Evolutionary conservation across 345 rosid genomes (phyloP).

Genomic region (Psidium friedrichsthalianum): DNA sequence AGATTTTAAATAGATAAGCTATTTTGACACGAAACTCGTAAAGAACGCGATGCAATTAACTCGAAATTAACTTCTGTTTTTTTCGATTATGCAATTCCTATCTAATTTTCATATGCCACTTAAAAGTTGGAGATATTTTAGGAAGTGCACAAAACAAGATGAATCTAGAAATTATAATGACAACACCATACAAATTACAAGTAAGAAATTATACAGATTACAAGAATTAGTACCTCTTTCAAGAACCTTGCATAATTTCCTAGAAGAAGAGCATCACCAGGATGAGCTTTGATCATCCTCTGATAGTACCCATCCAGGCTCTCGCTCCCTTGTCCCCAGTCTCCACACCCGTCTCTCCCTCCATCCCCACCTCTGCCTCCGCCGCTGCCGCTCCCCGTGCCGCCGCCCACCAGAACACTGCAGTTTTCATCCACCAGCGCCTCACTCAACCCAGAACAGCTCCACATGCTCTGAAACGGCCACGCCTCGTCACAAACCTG

Average conservation of each 20-base stretch:
- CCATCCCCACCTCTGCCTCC: conserved; percentile 6
- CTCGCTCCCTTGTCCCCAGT: conserved; percentile 18
- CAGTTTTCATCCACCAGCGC: not conserved
- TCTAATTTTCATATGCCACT: not conserved
- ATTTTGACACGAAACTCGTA: not conserved
- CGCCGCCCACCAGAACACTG: not conserved
- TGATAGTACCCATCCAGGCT: conserved; percentile 30
- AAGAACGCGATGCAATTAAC: not conserved
- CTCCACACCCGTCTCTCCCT: conserved; percentile 6
- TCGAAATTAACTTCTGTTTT: not conserved
- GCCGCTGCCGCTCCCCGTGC: not conserved
- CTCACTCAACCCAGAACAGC: not conserved
- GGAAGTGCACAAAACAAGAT: not conserved
- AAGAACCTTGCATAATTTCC: conserved; percentile 45
- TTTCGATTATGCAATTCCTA: not conserved
- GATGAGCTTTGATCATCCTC: conserved; percentile 26
- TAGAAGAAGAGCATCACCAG: conserved; percentile 38
- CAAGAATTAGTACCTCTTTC: conserved; percentile 24
- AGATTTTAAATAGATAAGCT: not conserved
- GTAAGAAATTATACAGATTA: not conserved
- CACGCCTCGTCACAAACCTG: not conserved
- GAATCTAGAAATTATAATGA: not conserved
- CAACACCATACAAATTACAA: not conserved
- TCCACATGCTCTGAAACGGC: not conserved
- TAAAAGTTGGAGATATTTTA: not conserved